Evolutionary conservation across 2,329 filamentous ascomycete genomes (phyloP).

Genomic region (Colletotrichum acutatum): DNA sequence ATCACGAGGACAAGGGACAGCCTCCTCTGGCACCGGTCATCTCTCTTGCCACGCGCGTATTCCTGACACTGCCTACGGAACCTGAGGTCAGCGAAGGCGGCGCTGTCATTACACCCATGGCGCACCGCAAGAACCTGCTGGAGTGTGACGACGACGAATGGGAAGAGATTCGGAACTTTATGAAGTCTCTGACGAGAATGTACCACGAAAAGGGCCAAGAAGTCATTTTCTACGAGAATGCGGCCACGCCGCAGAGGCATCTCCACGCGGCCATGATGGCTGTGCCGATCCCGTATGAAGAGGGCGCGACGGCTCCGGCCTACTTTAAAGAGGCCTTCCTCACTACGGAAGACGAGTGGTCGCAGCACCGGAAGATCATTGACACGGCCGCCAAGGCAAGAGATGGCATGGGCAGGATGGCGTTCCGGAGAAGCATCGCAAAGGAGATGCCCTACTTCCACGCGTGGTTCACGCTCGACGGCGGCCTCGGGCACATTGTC

Average conservation of each 20-base stretch:
- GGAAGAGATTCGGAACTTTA: slow-evolving; percentile 99
- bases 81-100: slow-evolving; percentile 87
- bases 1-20: slow-evolving; percentile 82
- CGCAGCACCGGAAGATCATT: slow-evolving; percentile 93
- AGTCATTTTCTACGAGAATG: slow-evolving; percentile 98
- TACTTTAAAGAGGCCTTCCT: slow-evolving; percentile 97
- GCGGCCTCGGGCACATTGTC: slow-evolving; percentile 90
- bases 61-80: slow-evolving; percentile 87
- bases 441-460: slow-evolving; percentile 99
- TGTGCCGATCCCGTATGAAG: slow-evolving; percentile 87
- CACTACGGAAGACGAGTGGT: slow-evolving; percentile 90
- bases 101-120: slow-evolving; percentile 87
- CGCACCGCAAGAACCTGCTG: slow-evolving; percentile 89
- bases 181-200: slow-evolving; percentile 94
- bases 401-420: slow-evolving; percentile 79
- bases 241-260: slow-evolving; percentile 80
- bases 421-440: slow-evolving; percentile 84
- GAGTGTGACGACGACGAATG: slow-evolving; percentile 99
- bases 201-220: slow-evolving; percentile 94
- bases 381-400: slow-evolving; percentile 78
- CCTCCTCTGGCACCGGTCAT: slow-evolving; percentile 87
- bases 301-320: slow-evolving; percentile 91
- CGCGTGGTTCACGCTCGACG: slow-evolving; percentile 93
- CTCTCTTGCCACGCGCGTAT: slow-evolving; percentile 86
- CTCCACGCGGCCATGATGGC: slow-evolving; percentile 87